These are phyloP conservation scores for Penicillium roqueforti DNA, from an alignment of 495 filamentous ascomycete species.

Conservation along the genomic window DNA sequence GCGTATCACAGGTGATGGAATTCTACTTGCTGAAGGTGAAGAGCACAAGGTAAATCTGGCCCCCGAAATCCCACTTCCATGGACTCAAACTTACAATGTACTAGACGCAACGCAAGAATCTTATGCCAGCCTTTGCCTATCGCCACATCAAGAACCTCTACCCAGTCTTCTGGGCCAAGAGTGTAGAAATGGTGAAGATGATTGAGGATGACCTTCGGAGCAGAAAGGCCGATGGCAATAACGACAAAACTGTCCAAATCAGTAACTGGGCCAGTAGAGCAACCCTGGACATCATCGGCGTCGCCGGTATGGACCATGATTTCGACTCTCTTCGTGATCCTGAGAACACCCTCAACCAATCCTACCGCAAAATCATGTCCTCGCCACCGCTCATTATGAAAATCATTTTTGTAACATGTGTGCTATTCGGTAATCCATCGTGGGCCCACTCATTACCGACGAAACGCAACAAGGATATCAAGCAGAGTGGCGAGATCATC, in stretches of 20 bases:
- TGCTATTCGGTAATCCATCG: slow-evolving; percentile 35
- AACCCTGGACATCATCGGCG: slow-evolving; percentile 85
- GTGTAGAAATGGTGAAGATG: slow-evolving; percentile 41
- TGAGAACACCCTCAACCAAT: slow-evolving; percentile 55
- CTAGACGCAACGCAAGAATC: slow-evolving; percentile 63
- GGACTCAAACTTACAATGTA: background rate
- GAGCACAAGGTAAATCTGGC: slow-evolving; percentile 61
- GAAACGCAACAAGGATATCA: slow-evolving; percentile 60
- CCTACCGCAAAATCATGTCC: slow-evolving; percentile 53
- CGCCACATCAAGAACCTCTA: slow-evolving; percentile 85
- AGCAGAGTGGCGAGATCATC: slow-evolving; percentile 52
- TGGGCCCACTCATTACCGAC: slow-evolving; percentile 53
- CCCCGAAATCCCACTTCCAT: background rate
- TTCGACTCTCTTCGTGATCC: slow-evolving; percentile 69
- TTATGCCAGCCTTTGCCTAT: slow-evolving; percentile 82
- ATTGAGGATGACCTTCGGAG: slow-evolving; percentile 34
- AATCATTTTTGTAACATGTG: slow-evolving; percentile 37
- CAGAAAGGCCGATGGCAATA: slow-evolving; percentile 21
- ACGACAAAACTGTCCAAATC: slow-evolving; percentile 51
- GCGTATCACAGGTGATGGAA: slow-evolving; percentile 65
- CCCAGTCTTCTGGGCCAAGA: slow-evolving; percentile 77
- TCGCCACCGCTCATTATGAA: slow-evolving; percentile 15
- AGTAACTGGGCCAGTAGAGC: slow-evolving; percentile 62
- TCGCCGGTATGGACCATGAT: slow-evolving; percentile 78
- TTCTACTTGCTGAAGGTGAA: slow-evolving; percentile 81